Base-by-base conservation (phyloP, 164 flowering plant genomes). In the Umbilicus rupestris region DNA sequence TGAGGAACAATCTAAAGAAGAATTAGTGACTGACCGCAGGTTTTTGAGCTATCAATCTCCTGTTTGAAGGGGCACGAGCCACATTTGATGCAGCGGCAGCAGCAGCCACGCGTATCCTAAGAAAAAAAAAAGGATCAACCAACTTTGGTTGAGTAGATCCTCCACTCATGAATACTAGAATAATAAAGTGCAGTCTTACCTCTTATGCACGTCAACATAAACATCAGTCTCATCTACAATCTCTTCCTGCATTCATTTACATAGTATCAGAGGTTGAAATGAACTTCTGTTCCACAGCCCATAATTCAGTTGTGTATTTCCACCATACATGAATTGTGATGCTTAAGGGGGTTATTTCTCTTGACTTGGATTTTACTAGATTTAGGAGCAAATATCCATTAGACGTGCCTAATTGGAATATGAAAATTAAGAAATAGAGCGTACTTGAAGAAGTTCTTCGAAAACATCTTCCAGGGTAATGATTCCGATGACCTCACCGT, bases 151-250 rank as follows among this genome's bases (percentile, higher is more conserved):
- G 58, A 19, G 60, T 12, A 55, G 29, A 55, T 28, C 33, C 19
- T 8, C 44, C 44, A 41, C 12, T 41, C 14, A 19, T 29, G 19
- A 2, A 71, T 26, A 7, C n/a, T 5, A 47, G 14, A 9, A 1
- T 1, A 46, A 30, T 37, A 15, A 17, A 47, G 35, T 44, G 8
- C 22, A 68, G 46, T 3, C 20, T 4, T 73, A 85, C 90, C 87
- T 80, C 78, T 82, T 83, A 70, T 85, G 90, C 16, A 83, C 90
- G 69, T 85, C 90, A 55, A 85, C 72, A 75, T 82, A 85, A 37
- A 79, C 90, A 74, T 85, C 90, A 1, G 87, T 85, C 74, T 85
- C 90, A 22, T 85, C 90, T 30, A 83, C 90, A 74, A 85, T 85
- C 71, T 85, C 90, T 68, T 85, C 90, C 90, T 85, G 80, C 76